Evolutionary conservation across 2,329 filamentous ascomycete genomes (phyloP).

Genomic region (Myrmaecium sp.): DNA sequence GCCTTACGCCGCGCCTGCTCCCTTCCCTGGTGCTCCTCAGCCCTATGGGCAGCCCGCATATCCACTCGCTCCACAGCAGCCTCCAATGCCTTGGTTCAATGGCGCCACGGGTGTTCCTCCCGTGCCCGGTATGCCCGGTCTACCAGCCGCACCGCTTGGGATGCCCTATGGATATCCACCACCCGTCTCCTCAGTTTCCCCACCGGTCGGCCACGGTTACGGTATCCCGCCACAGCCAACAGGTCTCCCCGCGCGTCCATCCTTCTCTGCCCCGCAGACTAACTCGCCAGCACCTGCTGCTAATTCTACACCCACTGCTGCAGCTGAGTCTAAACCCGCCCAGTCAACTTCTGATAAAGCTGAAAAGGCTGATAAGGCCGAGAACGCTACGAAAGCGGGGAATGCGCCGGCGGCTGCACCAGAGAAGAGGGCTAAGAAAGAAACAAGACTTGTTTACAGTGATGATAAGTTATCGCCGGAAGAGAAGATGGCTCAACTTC

Average conservation of each 20-base stretch:
- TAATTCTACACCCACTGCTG: too few species aligned
- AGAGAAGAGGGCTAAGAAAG: constrained; percentile 44
- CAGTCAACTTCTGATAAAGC: constrained; percentile 15
- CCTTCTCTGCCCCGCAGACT: constrained; percentile 36
- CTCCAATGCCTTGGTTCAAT: constrained; percentile 8
- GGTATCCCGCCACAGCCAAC: constrained; percentile 16
- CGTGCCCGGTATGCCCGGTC: constrained; percentile 8
- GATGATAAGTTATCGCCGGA: constrained; percentile 69
- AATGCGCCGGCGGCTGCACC: too few species aligned
- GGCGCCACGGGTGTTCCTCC: background rate
- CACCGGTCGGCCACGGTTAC: constrained; percentile 4
- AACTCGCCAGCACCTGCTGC: too few species aligned
- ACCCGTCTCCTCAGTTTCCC: constrained; percentile 6
- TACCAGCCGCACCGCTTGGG: constrained; percentile 9
- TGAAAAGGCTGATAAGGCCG: constrained; percentile 46
- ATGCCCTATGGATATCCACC: too few species aligned
- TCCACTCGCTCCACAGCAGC: constrained; percentile 3
- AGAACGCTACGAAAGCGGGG: constrained; percentile 32
- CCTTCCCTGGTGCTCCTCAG: too few species aligned
- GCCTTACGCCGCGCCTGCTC: too few species aligned
- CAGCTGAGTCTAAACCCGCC: constrained; percentile 15
- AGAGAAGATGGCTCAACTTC: constrained; percentile 69
- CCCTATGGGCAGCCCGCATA: constrained; percentile 21
- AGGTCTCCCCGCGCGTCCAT: constrained; percentile 43
- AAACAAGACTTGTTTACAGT: constrained; percentile 57